Conservation (phyloP, 345 rosid species). For the Excoecaria agallocha region DNA sequence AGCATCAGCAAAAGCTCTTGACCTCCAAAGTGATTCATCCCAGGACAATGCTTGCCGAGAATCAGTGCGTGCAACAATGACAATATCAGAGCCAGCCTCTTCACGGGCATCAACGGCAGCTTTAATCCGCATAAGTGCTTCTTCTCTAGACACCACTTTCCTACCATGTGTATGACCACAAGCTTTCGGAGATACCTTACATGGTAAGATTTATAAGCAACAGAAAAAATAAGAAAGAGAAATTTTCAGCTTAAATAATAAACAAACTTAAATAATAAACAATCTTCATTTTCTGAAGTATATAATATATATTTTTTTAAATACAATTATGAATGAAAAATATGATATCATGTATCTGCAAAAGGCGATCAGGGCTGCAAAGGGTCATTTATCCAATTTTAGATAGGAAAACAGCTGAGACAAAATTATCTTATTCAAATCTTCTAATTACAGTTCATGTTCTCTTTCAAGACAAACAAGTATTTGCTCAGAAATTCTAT, state of each 20-base stretch:
- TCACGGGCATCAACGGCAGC: constrained; percentile 85
- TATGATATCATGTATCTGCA: background rate
- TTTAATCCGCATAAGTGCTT: constrained; percentile 76
- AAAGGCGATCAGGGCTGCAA: background rate
- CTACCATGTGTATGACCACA: constrained; percentile 62
- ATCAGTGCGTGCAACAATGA: constrained; percentile 79
- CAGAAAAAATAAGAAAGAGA: constrained; percentile 5
- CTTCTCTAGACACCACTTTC: constrained; percentile 83
- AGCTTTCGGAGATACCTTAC: constrained; percentile 76
- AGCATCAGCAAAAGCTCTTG: constrained; percentile 88
- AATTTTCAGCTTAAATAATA: constrained; percentile 2
- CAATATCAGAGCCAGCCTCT: constrained; percentile 73
- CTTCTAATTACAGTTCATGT: background rate
- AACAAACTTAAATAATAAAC: too few species aligned
- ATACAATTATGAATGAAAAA: background rate
- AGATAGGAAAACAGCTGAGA: background rate
- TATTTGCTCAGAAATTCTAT: background rate
- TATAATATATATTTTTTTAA: background rate
- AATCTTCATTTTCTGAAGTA: background rate
- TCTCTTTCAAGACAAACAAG: background rate
- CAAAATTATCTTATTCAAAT: background rate
- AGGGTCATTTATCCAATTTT: background rate
- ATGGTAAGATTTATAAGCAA: constrained; percentile 25
- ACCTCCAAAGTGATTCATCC: constrained; percentile 78
- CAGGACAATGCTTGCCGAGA: constrained; percentile 78